Evolutionary conservation across 1,284 basidiomycete species (phyloP), one percentile per base, ranked within the genome.

Genomic region (Thelephora terrestris): DNA sequence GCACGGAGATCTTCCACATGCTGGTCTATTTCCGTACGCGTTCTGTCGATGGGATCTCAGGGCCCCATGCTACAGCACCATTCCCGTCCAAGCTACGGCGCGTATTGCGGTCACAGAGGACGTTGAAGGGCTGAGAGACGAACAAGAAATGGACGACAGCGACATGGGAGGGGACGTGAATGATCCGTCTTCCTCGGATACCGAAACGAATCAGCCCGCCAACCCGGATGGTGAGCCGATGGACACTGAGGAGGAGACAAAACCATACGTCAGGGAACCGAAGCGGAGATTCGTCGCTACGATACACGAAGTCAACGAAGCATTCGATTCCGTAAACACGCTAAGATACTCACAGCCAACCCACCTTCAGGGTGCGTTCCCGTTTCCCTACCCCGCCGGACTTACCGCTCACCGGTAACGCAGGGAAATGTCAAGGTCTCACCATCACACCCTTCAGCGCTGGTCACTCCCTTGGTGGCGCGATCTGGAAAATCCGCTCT

Each of bases 401-500:
- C 16, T 38, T 17, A 20, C 23, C 37, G 45, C 12, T 39, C 55
- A 18, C n/a, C 18, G 46, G 18, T 43, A 43, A 20, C 48, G 34
- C 61, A 91, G 90, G 89, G 43, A 90, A 90, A 67, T 87, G 86
- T 56, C 89, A 91, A 61, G 89, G 90, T 46, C 72, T 98, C 54
- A 95, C 95, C 0, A 86, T 99, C 53, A 96, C 94, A 16, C 94
- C 96, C 0, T 97, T 96, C 71, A 89, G 90, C 55, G 90, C 93
- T 10, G 96, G 96, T 0, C 94, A 98, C 64, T 91, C 91, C 0
- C 79, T 99, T 17, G 96, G 96, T 56, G 96, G 95, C 45, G 93
- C 94, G 2, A 88, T 99, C 55, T 99, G 94, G 94, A 98, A 98
- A 64, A 87, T 99, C 52, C 85, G 96, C 35, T 97, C 93, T 1